Evolutionary conservation across 2,329 filamentous ascomycete genomes (phyloP), one percentile per base, ranked within the genome.

Genomic region (Paecilomyces variotii): DNA sequence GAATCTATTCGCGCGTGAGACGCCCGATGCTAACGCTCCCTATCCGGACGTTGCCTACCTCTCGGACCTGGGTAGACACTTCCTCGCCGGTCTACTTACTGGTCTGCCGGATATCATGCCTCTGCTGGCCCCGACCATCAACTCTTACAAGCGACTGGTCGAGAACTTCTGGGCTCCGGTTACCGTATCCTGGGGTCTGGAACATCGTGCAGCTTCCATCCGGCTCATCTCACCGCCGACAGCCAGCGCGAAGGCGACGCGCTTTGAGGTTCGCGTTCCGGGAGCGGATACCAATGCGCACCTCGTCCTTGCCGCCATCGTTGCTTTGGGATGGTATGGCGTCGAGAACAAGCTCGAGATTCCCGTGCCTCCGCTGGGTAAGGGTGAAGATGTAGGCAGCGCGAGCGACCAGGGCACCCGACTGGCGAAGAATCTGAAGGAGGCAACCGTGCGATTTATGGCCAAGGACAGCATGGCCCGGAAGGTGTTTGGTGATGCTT

Each of bases 151-250:
- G 78, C 87, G 94, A 2, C 83, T 99, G 0, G 94, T 99, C 2
- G 94, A 99, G 79, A 97, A 97, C 77, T 97, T 97, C 77, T 99
- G 94, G 94, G 94, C 94, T 0, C 94, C 94, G 0, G 94, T 99
- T 4, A 97, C 93, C 0, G 94, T 97, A 0, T 96, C 91, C 0
- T 99, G 94, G 94, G 94, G 94, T 0, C 78, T 97, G 4, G 94
- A 97, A 75, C 93, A 99, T 73, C 90, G 94, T 61, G 92, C 91
- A 4, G 93, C 94, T 0, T 95, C 90, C 0, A 88, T 99, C 64
- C 85, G 94, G 19, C 76, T 99, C 34, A 97, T 99, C 64, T 86
- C 90, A 0, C 93, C 93, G 11, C 93, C 94, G 0, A 94, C 90
- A 0, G 84, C 88, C 34, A 93, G 91, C 64, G 81, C 90, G 0